Conservation (phyloP, 805 yeast genomes). For the Zygosaccharomyces bisporus region DNA sequence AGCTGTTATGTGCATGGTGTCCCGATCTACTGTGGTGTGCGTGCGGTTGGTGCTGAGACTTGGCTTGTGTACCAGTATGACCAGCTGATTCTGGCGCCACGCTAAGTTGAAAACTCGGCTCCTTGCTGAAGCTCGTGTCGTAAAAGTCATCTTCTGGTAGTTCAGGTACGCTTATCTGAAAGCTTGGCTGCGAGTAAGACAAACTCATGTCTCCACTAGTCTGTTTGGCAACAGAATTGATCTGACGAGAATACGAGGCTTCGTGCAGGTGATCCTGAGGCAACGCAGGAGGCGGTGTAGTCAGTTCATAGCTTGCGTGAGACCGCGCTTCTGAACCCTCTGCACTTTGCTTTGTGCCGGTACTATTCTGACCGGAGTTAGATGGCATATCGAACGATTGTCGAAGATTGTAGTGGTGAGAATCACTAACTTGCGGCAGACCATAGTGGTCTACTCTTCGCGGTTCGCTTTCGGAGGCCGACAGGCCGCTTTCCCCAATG, state of each 20-base stretch:
- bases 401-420: neutral
- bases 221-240: neutral
- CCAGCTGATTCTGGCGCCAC: neutral
- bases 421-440: neutral
- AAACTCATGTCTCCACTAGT: constrained; percentile 1
- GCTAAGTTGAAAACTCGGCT: constrained; percentile 6
- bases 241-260: constrained; percentile 1
- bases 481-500: neutral
- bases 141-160: neutral
- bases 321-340: neutral
- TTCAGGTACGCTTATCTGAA: constrained; percentile 1
- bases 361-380: neutral
- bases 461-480: constrained; percentile 5
- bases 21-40: neutral
- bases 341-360: neutral
- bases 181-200: constrained; percentile 1
- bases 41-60: neutral
- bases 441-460: constrained; percentile 2
- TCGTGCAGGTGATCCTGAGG: neutral
- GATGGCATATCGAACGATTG: neutral
- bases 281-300: constrained; percentile 4
- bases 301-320: constrained; percentile 1
- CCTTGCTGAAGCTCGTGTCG: constrained; percentile 2
- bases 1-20: constrained; percentile 3
- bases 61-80: neutral